These are phyloP conservation scores for Ophiostoma pallidulum DNA, from an alignment of 2,329 filamentous ascomycete genomes.

Conservation along the genomic window DNA sequence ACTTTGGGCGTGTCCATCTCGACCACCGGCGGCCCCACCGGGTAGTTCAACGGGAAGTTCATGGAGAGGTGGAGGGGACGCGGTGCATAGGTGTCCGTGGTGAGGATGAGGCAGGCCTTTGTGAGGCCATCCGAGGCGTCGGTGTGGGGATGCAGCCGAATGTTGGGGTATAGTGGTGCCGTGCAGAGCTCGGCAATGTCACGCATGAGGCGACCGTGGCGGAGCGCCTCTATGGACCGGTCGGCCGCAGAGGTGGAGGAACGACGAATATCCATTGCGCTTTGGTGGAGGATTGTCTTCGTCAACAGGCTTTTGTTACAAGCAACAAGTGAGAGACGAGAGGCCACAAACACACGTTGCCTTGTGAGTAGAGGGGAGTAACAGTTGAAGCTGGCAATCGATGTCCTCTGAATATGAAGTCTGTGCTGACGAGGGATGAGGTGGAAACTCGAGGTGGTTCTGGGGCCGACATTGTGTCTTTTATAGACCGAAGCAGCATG, in stretches of 20 bases:
- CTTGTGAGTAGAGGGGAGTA: too few relatives aligned
- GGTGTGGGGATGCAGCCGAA: constrained; percentile 29
- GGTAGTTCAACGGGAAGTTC: constrained; percentile 28
- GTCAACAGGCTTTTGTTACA: too few relatives aligned
- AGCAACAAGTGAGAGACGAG: too few relatives aligned
- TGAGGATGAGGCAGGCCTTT: constrained; percentile 34
- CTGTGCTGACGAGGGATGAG: too few relatives aligned
- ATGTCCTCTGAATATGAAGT: too few relatives aligned
- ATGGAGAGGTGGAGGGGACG: constrained; percentile 34
- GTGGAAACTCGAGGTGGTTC: too few relatives aligned
- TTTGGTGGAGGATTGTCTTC: too few relatives aligned
- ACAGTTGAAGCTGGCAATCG: too few relatives aligned
- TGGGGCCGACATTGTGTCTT: too few relatives aligned
- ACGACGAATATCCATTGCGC: too few relatives aligned
- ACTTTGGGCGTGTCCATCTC: constrained; percentile 28
- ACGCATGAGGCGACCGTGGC: constrained; percentile 26
- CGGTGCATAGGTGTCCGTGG: constrained; percentile 25
- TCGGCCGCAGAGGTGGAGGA: not conserved
- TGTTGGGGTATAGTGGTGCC: constrained; percentile 35
- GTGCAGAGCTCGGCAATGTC: constrained; percentile 37
- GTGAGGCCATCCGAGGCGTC: constrained; percentile 21
- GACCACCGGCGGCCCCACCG: constrained; percentile 30
- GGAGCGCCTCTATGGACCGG: not conserved
- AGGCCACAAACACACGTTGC: too few relatives aligned
- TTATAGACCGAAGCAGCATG: too few relatives aligned